These are phyloP conservation scores for Pyrenula massariospora DNA, from an alignment of 495 filamentous ascomycete genomes.

Conservation along the genomic window DNA sequence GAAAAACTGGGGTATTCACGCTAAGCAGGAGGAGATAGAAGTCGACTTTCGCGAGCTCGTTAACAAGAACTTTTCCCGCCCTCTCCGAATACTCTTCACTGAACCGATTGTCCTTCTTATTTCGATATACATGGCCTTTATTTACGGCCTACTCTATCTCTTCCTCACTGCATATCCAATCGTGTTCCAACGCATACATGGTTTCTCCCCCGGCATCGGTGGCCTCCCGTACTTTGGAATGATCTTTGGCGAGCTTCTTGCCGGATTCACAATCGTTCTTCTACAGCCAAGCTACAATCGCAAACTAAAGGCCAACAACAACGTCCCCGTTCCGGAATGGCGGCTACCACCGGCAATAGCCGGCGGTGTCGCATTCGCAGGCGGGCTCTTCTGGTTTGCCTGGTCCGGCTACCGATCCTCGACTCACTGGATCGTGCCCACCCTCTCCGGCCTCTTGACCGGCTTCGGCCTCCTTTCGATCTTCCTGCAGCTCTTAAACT, in stretches of 20 bases:
- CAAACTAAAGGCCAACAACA: constrained; percentile 63
- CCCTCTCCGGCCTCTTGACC: constrained; percentile 51
- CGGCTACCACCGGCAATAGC: constrained; percentile 68
- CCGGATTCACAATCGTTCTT: constrained; percentile 50
- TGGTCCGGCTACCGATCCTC: constrained; percentile 57
- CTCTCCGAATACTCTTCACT: constrained; percentile 62
- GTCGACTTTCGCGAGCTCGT: constrained; percentile 69
- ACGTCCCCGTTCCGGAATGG: constrained; percentile 73
- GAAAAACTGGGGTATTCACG: constrained; percentile 87
- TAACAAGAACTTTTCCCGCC: constrained; percentile 73
- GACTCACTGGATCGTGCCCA: constrained; percentile 77
- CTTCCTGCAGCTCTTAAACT: constrained; percentile 75
- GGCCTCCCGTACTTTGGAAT: constrained; percentile 78
- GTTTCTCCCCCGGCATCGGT: constrained; percentile 51
- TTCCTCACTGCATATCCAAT: constrained; percentile 74
- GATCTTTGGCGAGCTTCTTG: constrained; percentile 58
- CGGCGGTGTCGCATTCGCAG: constrained; percentile 63
- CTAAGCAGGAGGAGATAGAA: constrained; percentile 88
- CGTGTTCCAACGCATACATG: constrained; percentile 63
- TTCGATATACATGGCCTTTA: constrained; percentile 72
- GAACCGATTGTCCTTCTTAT: constrained; percentile 71
- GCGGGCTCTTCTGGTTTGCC: constrained; percentile 77
- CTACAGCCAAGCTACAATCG: constrained; percentile 51
- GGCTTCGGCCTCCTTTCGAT: constrained; percentile 62
- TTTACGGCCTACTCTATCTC: constrained; percentile 72